Conservation (phyloP, 352 stramenopile species). For the Thalassiosira exigua region DNA sequence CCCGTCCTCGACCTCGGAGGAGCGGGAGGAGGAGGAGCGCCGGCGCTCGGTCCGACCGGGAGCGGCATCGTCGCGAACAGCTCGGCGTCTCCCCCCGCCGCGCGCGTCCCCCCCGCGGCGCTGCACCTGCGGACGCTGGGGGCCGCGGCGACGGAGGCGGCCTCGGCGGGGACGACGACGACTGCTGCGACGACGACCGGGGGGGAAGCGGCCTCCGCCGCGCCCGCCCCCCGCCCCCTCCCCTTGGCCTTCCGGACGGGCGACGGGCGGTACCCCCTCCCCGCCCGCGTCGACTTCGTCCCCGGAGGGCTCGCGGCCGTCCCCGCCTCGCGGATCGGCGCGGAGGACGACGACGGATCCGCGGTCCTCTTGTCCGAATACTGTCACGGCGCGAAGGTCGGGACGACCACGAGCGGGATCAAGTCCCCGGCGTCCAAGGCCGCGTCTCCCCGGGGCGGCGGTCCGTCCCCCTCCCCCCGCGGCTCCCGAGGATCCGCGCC, state of each 20-base stretch:
- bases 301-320: slow-evolving; percentile 62
- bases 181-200: not conserved
- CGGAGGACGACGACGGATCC: not conserved
- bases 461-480: not conserved
- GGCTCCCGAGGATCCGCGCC: not conserved
- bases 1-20: not conserved
- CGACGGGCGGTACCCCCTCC: slow-evolving; percentile 60
- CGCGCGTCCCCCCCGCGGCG: not conserved
- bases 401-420: not conserved
- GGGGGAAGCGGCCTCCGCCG: too few species aligned
- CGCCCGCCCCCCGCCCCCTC: not conserved
- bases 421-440: not conserved
- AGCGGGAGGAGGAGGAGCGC: not conserved
- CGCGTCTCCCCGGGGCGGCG: not conserved
- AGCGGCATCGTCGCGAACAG: slow-evolving; percentile 43
- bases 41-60: not conserved
- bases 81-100: slow-evolving; percentile 1
- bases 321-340: not conserved
- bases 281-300: slow-evolving; percentile 74
- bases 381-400: not conserved
- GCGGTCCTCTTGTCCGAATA: not conserved
- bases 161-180: not conserved
- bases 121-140: not conserved
- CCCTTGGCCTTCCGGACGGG: not conserved
- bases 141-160: not conserved